phyloP scores from a whole-genome alignment of 345 rosid species.

The Cardamine resedifolia region DNA sequence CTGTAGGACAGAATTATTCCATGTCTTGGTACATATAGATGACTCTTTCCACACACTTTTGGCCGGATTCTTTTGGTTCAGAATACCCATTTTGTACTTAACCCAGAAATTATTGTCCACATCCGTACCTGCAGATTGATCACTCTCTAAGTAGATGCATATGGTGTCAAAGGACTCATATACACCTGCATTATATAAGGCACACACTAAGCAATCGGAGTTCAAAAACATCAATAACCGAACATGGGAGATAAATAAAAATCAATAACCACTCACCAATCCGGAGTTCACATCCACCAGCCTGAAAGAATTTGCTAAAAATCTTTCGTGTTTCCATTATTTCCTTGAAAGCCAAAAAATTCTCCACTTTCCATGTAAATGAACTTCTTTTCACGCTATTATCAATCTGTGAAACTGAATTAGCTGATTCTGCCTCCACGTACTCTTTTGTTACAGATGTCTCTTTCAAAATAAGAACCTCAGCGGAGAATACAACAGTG shows the following conservation, averaged over 20 bases:
- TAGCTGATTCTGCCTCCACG: constrained; percentile 50
- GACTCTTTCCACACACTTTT: constrained; percentile 99
- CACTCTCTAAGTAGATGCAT: constrained; percentile 98
- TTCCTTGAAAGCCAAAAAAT: constrained; percentile 93
- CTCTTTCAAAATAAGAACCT: constrained; percentile 99
- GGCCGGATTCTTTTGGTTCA: constrained; percentile 89
- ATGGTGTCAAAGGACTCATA: constrained; percentile 99
- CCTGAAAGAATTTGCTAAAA: constrained; percentile 98
- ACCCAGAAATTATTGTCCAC: constrained; percentile 99
- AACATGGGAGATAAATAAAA: constrained; percentile 24
- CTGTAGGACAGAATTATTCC: constrained; percentile 99
- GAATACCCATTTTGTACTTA: constrained; percentile 94
- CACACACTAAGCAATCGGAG: constrained; percentile 35
- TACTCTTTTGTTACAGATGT: constrained; percentile 79
- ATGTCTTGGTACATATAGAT: constrained; percentile 98
- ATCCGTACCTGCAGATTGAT: constrained; percentile 87
- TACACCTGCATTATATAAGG: constrained; percentile 73
- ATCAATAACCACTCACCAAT: constrained; percentile 70
- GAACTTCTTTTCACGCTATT: constrained; percentile 70
- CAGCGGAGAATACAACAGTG: constrained; percentile 89
- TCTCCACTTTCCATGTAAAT: constrained; percentile 99
- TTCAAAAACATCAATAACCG: constrained; percentile 28
- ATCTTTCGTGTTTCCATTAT: constrained; percentile 99
- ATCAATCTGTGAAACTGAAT: constrained; percentile 51
- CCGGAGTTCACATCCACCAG: constrained; percentile 99